Percentiles rank a stretch among this genome's conserved stretches.
Conservation (phyloP, 2,329 filamentous ascomycete genomes). For the Cadophora malorum region DNA sequence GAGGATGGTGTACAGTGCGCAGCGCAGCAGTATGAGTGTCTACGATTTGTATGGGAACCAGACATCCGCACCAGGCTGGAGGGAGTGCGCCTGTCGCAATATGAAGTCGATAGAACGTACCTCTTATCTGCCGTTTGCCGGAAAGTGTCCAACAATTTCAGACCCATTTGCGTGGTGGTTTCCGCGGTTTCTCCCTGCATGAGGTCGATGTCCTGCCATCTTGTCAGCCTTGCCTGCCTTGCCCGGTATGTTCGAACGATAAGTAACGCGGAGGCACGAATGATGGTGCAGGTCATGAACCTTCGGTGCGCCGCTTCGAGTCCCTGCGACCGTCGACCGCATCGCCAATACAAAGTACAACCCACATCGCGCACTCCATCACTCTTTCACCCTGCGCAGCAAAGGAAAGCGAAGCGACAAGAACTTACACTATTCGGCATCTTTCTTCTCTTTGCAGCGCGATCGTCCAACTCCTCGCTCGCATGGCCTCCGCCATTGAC, state of each 20-base stretch:
- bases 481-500: constrained; percentile 49
- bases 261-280: constrained; percentile 28
- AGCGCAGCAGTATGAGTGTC: background rate
- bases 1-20: constrained; percentile 8
- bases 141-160: constrained; percentile 77
- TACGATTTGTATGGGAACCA: background rate
- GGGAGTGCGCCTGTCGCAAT: constrained; percentile 24
- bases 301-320: constrained; percentile 36
- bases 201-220: constrained; percentile 38
- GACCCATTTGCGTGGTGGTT: constrained; percentile 73
- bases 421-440: constrained; percentile 57
- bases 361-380: constrained; percentile 26
- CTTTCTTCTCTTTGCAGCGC: constrained; percentile 64
- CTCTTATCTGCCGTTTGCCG: constrained; percentile 81
- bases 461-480: constrained; percentile 57
- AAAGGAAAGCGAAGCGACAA: constrained; percentile 23
- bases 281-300: constrained; percentile 33
- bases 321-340: constrained; percentile 37
- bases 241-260: constrained; percentile 21
- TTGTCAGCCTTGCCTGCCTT: constrained; percentile 42
- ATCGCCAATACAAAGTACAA: constrained; percentile 30
- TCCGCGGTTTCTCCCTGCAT: constrained; percentile 62
- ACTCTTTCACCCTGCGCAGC: constrained; percentile 22
- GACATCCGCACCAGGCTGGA: constrained; percentile 15
- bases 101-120: constrained; percentile 55